These are phyloP conservation scores for Malassezia caprae DNA, from an alignment of 1,284 basidiomycete species.

Conservation along the genomic window DNA sequence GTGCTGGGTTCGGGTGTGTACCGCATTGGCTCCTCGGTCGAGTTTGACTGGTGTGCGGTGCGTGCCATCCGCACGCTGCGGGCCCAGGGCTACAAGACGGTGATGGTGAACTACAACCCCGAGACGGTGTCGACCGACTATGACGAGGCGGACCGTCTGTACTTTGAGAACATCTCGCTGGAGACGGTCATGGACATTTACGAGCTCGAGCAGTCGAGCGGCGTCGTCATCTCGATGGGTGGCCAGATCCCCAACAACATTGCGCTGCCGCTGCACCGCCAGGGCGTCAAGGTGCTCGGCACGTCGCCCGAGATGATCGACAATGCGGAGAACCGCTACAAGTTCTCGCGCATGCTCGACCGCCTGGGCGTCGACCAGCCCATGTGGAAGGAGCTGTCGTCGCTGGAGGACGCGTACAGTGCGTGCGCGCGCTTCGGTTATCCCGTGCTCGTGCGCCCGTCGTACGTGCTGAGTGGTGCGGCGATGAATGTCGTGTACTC, in stretches of 20 bases:
- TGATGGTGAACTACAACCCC: conserved; percentile 99
- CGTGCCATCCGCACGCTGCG: conserved; percentile 89
- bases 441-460: conserved; percentile 90
- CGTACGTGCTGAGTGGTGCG: conserved; percentile 93
- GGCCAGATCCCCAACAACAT: conserved; percentile 99
- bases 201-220: conserved; percentile 75
- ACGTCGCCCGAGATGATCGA: conserved; percentile 99
- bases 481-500: conserved; percentile 99
- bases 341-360: conserved; percentile 94
- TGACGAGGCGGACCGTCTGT: conserved; percentile 93
- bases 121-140: conserved; percentile 99
- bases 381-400: conserved; percentile 89
- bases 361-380: conserved; percentile 97
- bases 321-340: conserved; percentile 97
- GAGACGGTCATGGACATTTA: conserved; percentile 97
- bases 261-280: conserved; percentile 79
- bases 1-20: conserved; percentile 97
- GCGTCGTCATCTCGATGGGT: conserved; percentile 94
- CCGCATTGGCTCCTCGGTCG: conserved; percentile 95
- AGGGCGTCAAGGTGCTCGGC: conserved; percentile 95
- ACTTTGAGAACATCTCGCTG: conserved; percentile 96
- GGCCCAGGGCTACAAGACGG: conserved; percentile 82
- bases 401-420: conserved; percentile 69
- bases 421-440: conserved; percentile 56
- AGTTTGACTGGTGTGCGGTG: conserved; percentile 99